Evolutionary conservation across 805 yeast species (phyloP).

Genomic region (Metschnikowia arizonensis): DNA sequence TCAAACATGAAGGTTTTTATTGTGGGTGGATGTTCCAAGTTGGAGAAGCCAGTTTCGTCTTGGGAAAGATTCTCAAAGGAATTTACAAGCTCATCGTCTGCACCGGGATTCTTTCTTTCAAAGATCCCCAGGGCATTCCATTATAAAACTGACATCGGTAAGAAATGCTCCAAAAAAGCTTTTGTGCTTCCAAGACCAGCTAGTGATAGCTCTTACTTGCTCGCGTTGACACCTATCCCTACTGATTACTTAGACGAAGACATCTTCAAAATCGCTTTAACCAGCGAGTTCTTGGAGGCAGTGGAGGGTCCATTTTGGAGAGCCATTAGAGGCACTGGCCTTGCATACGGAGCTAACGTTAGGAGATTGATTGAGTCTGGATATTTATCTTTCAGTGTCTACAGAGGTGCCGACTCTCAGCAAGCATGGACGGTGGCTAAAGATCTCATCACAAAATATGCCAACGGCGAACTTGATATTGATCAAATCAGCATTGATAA

Average conservation of each 20-base stretch:
- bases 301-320: constrained; percentile 98
- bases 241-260: constrained; percentile 47
- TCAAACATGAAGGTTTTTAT: constrained; percentile 65
- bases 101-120: constrained; percentile 16
- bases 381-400: constrained; percentile 59
- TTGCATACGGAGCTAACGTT: constrained; percentile 81
- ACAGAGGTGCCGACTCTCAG: constrained; percentile 79
- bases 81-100: constrained; percentile 10
- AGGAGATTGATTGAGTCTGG: constrained; percentile 61
- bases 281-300: constrained; percentile 71
- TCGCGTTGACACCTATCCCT: constrained; percentile 58
- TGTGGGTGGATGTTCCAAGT: constrained; percentile 57
- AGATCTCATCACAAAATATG: constrained; percentile 57
- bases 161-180: constrained; percentile 49
- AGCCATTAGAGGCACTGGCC: constrained; percentile 90
- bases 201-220: constrained; percentile 73
- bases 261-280: constrained; percentile 63
- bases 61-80: constrained; percentile 46
- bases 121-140: constrained; percentile 51
- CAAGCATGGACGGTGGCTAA: constrained; percentile 62
- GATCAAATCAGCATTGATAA: constrained; percentile 63
- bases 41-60: constrained; percentile 52
- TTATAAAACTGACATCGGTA: constrained; percentile 55
- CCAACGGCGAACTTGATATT: constrained; percentile 49
- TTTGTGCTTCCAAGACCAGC: constrained; percentile 72